phyloP scores from a whole-genome alignment of 2,329 filamentous ascomycete species.

The Monilinia vaccinii-corymbosi region DNA sequence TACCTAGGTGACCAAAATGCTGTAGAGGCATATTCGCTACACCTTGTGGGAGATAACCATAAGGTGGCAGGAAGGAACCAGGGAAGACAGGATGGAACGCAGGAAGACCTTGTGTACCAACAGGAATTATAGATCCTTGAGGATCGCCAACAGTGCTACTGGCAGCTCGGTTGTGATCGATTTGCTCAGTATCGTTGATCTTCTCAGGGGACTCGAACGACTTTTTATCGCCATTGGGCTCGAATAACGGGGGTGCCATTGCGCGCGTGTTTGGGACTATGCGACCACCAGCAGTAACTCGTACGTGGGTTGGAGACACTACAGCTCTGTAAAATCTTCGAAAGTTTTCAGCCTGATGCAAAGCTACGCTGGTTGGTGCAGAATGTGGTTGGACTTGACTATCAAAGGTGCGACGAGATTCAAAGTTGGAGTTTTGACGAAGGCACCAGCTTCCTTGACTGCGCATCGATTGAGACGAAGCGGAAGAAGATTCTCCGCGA shows the following conservation, averaged over 20 bases:
- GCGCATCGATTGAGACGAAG: conserved; percentile 8
- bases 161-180: conserved; percentile 2
- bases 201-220: conserved; percentile 18
- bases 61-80: conserved; percentile 14
- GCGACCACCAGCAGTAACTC: conserved; percentile 57
- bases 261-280: conserved; percentile 56
- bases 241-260: conserved; percentile 20
- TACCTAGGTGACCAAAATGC: conserved; percentile 9
- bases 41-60: conserved; percentile 14
- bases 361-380: conserved; percentile 42
- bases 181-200: not conserved
- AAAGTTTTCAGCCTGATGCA: conserved; percentile 56
- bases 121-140: not conserved
- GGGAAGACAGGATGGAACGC: conserved; percentile 15
- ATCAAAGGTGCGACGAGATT: conserved; percentile 24
- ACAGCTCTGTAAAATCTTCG: conserved; percentile 59
- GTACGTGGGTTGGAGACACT: conserved; percentile 57
- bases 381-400: conserved; percentile 35
- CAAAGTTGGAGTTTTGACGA: conserved; percentile 24
- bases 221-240: conserved; percentile 24
- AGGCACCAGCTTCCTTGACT: conserved; percentile 24
- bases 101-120: conserved; percentile 1
- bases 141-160: not conserved
- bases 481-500: conserved; percentile 11
- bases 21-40: not conserved